Percentiles rank a stretch among this genome's conserved stretches.
These are phyloP conservation scores for Zygnema circumcarinatum DNA, from an alignment of 139 green algal species.

Conservation along the genomic window DNA sequence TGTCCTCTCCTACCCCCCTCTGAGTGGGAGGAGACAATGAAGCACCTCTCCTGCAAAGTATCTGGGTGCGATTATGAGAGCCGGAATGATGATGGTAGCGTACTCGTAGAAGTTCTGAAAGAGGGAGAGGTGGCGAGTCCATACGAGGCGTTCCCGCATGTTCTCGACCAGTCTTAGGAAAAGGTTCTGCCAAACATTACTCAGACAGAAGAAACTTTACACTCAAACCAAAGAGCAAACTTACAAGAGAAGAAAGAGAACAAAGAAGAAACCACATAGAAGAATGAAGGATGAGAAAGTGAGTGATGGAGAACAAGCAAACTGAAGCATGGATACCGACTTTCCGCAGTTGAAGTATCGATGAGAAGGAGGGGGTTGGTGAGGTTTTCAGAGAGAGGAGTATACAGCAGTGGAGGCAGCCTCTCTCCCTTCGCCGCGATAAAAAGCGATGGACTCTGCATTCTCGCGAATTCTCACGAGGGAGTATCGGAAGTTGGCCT, in stretches of 20 bases:
- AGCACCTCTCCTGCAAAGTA: constrained; percentile 75
- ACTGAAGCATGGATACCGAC: too few relatives aligned
- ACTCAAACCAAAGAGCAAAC: too few relatives aligned
- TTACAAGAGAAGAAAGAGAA: too few relatives aligned
- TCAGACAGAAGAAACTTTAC: too few relatives aligned
- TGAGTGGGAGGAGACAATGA: too few relatives aligned
- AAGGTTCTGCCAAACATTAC: constrained; percentile 24
- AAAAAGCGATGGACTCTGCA: constrained; percentile 93
- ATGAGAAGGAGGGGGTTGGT: too few relatives aligned
- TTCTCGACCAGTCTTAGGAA: constrained; percentile 13
- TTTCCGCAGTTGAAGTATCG: too few relatives aligned
- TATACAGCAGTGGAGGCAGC: not conserved
- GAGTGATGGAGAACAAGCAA: not conserved
- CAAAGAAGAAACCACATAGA: not conserved
- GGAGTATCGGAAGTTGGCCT: constrained; percentile 86
- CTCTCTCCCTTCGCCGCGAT: constrained; percentile 75
- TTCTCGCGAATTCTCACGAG: constrained; percentile 82
- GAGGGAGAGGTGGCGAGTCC: constrained; percentile 51
- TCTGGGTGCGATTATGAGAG: constrained; percentile 74
- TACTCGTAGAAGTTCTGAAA: constrained; percentile 72
- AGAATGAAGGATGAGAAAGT: not conserved
- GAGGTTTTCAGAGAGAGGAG: too few relatives aligned
- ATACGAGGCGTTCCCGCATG: constrained; percentile 59
- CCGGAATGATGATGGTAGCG: constrained; percentile 81
- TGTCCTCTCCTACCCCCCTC: too few relatives aligned